A percentile compares a stretch with the other conserved stretches of the same genome.
phyloP scores from a whole-genome alignment of 106 monocot genomes.

The Gastrodia elata region DNA sequence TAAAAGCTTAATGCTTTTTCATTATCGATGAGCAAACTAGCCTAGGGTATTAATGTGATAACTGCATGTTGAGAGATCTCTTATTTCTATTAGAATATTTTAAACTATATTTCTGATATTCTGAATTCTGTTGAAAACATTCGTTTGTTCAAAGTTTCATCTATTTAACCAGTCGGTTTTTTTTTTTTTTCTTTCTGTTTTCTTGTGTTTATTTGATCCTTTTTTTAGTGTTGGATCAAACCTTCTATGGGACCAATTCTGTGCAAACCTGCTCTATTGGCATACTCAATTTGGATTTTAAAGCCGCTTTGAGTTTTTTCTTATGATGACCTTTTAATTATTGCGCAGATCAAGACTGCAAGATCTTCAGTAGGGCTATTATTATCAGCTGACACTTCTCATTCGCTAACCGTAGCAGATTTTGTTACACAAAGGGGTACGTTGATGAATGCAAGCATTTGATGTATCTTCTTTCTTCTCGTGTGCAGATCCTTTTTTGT shows the following conservation, averaged over 20 bases:
- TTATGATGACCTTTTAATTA: not conserved
- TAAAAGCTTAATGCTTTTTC: not conserved
- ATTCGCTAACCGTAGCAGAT: conserved; percentile 42
- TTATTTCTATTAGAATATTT: not conserved
- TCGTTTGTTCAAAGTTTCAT: not conserved
- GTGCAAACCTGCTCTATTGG: not conserved
- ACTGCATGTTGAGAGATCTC: not conserved
- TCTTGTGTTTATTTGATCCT: not conserved
- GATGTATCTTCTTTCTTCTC: not conserved
- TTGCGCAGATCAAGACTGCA: conserved; percentile 76
- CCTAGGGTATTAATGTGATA: not conserved
- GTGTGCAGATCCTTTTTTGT: not conserved
- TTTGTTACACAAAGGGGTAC: conserved; percentile 79
- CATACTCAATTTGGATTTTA: not conserved
- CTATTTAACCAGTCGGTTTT: not conserved
- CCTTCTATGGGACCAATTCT: not conserved
- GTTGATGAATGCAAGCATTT: conserved; percentile 5
- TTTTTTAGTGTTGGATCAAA: not conserved
- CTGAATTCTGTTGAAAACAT: not conserved
- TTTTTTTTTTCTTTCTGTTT: not conserved
- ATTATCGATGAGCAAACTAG: not conserved
- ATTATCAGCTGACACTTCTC: conserved; percentile 68
- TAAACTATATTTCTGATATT: not conserved
- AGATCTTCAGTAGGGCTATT: conserved; percentile 63
- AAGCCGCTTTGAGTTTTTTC: too few relatives aligned